Percentiles rank a stretch among this genome's conserved stretches.
Conservation (phyloP, 805 yeast species). For the Nakazawaea holstii region DNA sequence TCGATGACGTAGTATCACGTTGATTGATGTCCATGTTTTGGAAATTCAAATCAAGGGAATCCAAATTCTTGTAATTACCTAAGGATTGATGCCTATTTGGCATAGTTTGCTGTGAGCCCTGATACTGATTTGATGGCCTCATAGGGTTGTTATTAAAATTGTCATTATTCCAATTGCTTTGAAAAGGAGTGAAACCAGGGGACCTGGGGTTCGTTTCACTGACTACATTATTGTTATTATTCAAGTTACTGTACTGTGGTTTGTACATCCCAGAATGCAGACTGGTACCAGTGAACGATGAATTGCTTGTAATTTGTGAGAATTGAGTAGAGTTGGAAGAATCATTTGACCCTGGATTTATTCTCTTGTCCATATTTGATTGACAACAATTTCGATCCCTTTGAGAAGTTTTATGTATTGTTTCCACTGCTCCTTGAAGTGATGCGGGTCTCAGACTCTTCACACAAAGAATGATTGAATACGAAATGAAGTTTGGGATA, state of each 20-base stretch:
- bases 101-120: not conserved
- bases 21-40: not conserved
- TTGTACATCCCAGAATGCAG: not conserved
- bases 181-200: not conserved
- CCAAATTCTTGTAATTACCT: slow-evolving; percentile 1
- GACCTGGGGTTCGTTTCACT: not conserved
- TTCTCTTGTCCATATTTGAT: not conserved
- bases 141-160: not conserved
- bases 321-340: not conserved
- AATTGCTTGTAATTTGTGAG: not conserved
- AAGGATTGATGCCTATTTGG: not conserved
- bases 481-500: too few species aligned
- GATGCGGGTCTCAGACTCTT: too few species aligned
- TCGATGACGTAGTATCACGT: not conserved
- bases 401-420: not conserved
- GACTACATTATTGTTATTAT: not conserved
- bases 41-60: not conserved
- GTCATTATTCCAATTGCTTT: not conserved
- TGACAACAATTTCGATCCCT: not conserved
- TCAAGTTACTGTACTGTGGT: not conserved
- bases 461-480: too few species aligned
- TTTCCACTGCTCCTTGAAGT: too few species aligned
- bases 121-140: not conserved
- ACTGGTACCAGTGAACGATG: not conserved
- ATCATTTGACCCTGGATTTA: not conserved